Base-by-base conservation (phyloP, 1,284 basidiomycete species). In the Cutaneotrichosporon curvatum region DNA sequence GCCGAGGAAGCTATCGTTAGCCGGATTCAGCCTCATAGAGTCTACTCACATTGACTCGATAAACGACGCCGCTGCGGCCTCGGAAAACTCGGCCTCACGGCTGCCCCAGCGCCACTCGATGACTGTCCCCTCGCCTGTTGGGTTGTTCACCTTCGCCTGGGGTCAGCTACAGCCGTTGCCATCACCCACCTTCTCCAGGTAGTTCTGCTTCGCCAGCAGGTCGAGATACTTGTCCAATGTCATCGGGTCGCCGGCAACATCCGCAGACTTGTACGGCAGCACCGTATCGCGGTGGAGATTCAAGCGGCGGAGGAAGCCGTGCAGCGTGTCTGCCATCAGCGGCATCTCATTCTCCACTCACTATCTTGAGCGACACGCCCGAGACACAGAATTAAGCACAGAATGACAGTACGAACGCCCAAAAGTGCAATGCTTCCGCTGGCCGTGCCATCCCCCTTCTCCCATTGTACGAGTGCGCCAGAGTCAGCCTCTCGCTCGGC, bases 141-240 rank as follows among this genome's bases (percentile, higher is more conserved):
- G 5, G 18, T 21, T 30, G 40, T 19, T 30, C 30, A 31, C 12
- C 20, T 47, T 39, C 3, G 37, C 37, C 37, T 40, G 42, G 11
- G 4, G 36, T 45, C 15, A 45, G 48, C 39, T 22, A 3, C n/a
- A 15, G 1, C 2, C 9, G 3, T 30, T 6, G 9, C 1, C 19
- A 4, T 2, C 12, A 32, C 46, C 57, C 28, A 60, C 60, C 53
- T 68, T 70, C 45, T 70, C 67, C 18, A 72, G 60, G 36, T 72
- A 72, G 19, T 55, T 50, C 45, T 70, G 64, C 31, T 50, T 57
- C 1, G 53, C 53, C 9, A 71, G 56, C 14, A 60, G 47, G 22
- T 70, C 67, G n/a, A 71, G 56, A 50, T 62, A 71, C 45, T 60
- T 61, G 45, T 68, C 65, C 6, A 72, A 56, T 2, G 66, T 68